Evolutionary conservation across 768 basidiomycete species (phyloP).

Genomic region (Tylopilus cervinicoccineus): DNA sequence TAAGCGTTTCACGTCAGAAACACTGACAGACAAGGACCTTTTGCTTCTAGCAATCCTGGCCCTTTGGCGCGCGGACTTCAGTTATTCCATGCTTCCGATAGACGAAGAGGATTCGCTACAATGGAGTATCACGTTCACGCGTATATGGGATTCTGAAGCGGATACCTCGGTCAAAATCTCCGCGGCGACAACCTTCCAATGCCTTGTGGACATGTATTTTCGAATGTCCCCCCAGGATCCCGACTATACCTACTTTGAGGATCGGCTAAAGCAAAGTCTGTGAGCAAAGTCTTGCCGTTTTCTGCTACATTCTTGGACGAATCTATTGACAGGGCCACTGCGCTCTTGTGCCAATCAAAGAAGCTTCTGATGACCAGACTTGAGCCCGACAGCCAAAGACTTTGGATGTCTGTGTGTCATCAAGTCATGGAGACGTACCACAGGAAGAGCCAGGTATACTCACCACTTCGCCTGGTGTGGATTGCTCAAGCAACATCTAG

Average conservation of each 20-base stretch:
- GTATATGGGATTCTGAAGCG: constrained; percentile 58
- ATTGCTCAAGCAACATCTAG: constrained; percentile 25
- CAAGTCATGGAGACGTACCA: constrained; percentile 57
- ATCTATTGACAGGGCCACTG: constrained; percentile 15
- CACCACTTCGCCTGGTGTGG: not conserved
- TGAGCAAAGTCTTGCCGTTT: constrained; percentile 29
- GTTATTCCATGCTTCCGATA: constrained; percentile 51
- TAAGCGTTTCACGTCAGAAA: constrained; percentile 53
- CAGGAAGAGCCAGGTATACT: constrained; percentile 44
- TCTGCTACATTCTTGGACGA: not conserved
- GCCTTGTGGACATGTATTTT: constrained; percentile 42
- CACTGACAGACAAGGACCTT: constrained; percentile 64
- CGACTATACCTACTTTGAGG: constrained; percentile 33
- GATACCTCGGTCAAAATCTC: constrained; percentile 67
- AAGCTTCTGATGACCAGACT: constrained; percentile 57
- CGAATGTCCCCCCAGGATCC: constrained; percentile 39
- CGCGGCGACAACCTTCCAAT: constrained; percentile 46
- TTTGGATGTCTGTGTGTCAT: constrained; percentile 65
- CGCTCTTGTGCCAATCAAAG: constrained; percentile 45
- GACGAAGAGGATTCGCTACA: constrained; percentile 37
- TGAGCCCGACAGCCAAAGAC: constrained; percentile 58
- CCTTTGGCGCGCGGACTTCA: constrained; percentile 56
- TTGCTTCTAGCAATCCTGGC: constrained; percentile 66
- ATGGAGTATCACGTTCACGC: constrained; percentile 46
- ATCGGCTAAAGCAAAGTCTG: constrained; percentile 47